Base-by-base conservation (phyloP, 192 early-diverging fungal species). In the Coemansia sp. region DNA sequence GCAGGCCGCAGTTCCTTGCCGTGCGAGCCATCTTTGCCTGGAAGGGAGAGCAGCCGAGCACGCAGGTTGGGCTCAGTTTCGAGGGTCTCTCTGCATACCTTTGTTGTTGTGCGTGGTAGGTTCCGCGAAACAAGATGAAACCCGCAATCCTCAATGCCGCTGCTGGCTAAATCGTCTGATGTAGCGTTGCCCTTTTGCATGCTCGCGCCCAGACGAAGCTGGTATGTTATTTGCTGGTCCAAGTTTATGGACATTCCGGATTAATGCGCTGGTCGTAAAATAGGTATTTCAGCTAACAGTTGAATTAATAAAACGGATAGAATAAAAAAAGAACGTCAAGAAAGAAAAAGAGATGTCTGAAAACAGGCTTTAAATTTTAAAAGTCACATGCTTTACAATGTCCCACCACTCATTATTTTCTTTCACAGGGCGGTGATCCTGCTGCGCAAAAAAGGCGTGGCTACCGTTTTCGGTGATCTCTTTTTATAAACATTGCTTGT, bases 181-280 rank as follows among this genome's bases (percentile, higher is more conserved):
- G 23, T 16, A 9, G 9, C 30, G 20, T 30, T 52, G 57, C 46
- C 24, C 51, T 53, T 60, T 48, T 34, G 46, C 48, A 82, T n/a
- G n/a, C 74, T 71, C 8, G 41, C 16, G 6, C 80, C 80, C 6
- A 66, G 45, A 16, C 51, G 68, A 38, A 82, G 44, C 21, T 52
- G 53, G 60, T 82, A 82, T 34, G 75, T 77, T 26, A 63, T 71
- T 43, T 62, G 65, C 59, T 76, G 68, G 23, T 82, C 80, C 33
- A 82, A 58, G 59, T 82, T 82, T 44, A 82, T 69, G 41, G 80
- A 71, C 80, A 82, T 82, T 73, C 55, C 30, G 33, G 20, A 21
- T 35, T 21, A 38, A 10, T 59, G 34, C 23, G 20, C 23, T 34
- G n/a, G 16, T 45, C 10, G n/a, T 14, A 44, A 53, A 26, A 26